Base-by-base conservation (phyloP, 345 rosid species). In the Leavenworthia alabamica region DNA sequence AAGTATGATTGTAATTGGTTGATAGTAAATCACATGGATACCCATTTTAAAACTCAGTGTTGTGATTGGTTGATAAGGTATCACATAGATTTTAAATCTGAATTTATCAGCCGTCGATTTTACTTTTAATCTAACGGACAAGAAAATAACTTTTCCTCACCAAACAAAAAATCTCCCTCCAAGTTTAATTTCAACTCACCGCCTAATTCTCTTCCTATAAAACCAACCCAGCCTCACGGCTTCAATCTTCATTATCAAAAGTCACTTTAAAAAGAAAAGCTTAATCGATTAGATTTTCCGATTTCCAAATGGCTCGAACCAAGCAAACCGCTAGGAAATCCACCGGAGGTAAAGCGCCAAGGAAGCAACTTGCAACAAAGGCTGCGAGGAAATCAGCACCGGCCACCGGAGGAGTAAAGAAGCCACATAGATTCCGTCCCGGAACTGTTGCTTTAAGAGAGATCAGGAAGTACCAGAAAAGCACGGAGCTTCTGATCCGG, bases 371-470 rank as follows among this genome's bases (percentile, higher is more conserved):
- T 0, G 86, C 86, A 0, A 81, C 85, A 0, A 81, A 81, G 51
- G 81, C 85, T 0, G 82, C 85, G 0, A 72, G 85, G 47, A 81
- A 81, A 13, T 81, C 83, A 0, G 85, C 85, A 0, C 85, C 85
- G 6, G 85, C 85, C 2, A 81, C 85, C 20, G 85, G 83, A 2
- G 85, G 85, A 12, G 85, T 81, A 10, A 81, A 81, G 68, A 81
- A 81, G 74, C 85, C 85, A 0, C 85, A 81, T 42, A 71, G 85
- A 49, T 81, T 81, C 68, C 75, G 85, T 46, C 82, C 85, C 0
- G 83, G 83, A 26, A 81, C 86, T 0, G 86, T 81, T 1, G 86
- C 86, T 0, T 47, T 81, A 2, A 68, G 86, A 1, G 86, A 81
- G 42, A 81, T 81, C 58, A 56, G 83, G 15, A 81, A 81, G 53